Base-by-base conservation (phyloP, 2,329 filamentous ascomycete species). In the Coniella vitis region DNA sequence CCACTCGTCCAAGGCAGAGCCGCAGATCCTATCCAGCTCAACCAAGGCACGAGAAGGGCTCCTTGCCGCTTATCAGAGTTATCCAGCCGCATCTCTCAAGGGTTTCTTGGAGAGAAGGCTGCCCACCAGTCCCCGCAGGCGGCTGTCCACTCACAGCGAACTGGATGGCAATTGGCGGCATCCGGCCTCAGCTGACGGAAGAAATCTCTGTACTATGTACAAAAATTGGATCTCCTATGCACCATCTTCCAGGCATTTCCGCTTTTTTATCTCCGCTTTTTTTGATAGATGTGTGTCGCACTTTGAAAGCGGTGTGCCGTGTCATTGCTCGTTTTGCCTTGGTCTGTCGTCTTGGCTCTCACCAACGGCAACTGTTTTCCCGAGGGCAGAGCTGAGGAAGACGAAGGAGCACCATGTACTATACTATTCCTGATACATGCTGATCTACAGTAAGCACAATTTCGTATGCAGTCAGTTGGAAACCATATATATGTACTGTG, bases 1-100 rank as follows among this genome's bases (percentile, higher is more conserved):
- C 7, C 3, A 21, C 21, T 38, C 35, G 34, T 45, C 42, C 32
- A 36, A 45, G 42, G 32, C 42, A 45, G 40, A 42, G 40, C 29
- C 39, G 49, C 36, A 44, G 49, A 51, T 51, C 45, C 44, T 39
- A 20, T 35, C 39, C 25, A 48, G 36, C 48, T 48, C 49, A 12
- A 38, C 38, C 19, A 7, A 13, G 25, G 32, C 32, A 49, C 16
- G 41, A 34, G 38, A 17, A 13, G 34, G 16, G n/a, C 20, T 14
- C 29, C 37, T 9, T 3, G 36, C 21, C 20, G 19, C 16, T 20
- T 42, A 45, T 52, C 46, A 46, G 38, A 19, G 32, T 52, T 52
- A 46, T 52, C 49, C 31, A 21, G 22, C 16, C 31, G 42, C 41
- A 16, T 34, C 22, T 21, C 29, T 20, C 9, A 37, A 38, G 38